phyloP scores from a whole-genome alignment of 2,329 filamentous ascomycete genomes.

The Sporothrix sp. region DNA sequence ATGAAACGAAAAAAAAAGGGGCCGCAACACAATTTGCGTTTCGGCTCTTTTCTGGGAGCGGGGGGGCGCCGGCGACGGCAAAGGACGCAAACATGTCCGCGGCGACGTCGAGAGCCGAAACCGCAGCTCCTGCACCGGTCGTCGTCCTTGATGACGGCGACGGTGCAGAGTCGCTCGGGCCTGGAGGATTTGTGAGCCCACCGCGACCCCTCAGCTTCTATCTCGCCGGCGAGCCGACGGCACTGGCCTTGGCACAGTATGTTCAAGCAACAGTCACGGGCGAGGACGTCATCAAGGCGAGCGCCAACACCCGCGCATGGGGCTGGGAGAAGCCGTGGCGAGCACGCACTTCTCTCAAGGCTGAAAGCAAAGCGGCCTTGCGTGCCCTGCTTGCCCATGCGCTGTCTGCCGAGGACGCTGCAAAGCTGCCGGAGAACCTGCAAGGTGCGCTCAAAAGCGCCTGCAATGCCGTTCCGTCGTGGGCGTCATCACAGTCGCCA shows the following conservation, averaged over 20 bases:
- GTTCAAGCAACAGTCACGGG: conserved; percentile 39
- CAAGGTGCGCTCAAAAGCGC: background rate
- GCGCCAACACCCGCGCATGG: conserved; percentile 39
- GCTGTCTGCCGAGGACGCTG: background rate
- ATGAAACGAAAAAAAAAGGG: background rate
- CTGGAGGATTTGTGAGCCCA: conserved; percentile 31
- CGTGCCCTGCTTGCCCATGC: conserved; percentile 15
- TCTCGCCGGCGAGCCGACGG: conserved; percentile 31
- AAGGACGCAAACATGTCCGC: background rate
- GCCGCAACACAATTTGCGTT: conserved; percentile 14
- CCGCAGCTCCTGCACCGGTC: conserved; percentile 23
- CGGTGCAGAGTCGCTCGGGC: conserved; percentile 24
- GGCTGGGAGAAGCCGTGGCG: conserved; percentile 53
- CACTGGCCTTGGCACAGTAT: conserved; percentile 31
- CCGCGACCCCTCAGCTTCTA: conserved; percentile 41
- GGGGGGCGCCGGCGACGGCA: background rate
- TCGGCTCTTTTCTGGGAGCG: conserved; percentile 15
- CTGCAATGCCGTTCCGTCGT: conserved; percentile 12
- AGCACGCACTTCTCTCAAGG: conserved; percentile 34
- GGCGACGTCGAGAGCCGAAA: background rate
- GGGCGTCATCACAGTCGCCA: conserved; percentile 9
- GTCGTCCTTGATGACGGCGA: conserved; percentile 39
- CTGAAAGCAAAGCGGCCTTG: conserved; percentile 20
- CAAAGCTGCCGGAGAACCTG: background rate
- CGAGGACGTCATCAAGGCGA: conserved; percentile 36